Percentiles rank a stretch among this genome's conserved stretches.
These are phyloP conservation scores for Gnomoniopsis smithogilvyi DNA, from an alignment of 2,329 filamentous ascomycete species.

Conservation along the genomic window DNA sequence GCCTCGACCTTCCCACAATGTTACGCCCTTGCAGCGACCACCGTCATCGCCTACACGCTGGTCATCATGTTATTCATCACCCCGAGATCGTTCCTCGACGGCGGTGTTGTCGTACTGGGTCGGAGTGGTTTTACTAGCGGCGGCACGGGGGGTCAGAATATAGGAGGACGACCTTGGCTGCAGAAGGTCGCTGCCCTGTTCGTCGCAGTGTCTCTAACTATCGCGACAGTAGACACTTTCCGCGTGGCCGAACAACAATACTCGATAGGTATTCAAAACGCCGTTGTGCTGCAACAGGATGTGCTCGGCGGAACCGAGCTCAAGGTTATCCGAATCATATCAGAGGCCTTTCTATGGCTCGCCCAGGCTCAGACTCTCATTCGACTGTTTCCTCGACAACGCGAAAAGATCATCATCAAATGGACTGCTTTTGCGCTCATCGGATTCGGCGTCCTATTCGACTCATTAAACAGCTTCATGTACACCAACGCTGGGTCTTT, in stretches of 20 bases:
- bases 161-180: slow-evolving; percentile 89
- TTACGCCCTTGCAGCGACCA: slow-evolving; percentile 89
- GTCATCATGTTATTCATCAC: slow-evolving; percentile 93
- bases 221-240: slow-evolving; percentile 91
- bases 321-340: slow-evolving; percentile 87
- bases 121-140: slow-evolving; percentile 82
- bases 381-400: slow-evolving; percentile 89
- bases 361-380: slow-evolving; percentile 97
- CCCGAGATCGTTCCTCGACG: slow-evolving; percentile 88
- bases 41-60: slow-evolving; percentile 85
- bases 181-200: slow-evolving; percentile 78
- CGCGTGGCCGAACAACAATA: slow-evolving; percentile 81
- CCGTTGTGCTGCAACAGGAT: slow-evolving; percentile 67
- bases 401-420: slow-evolving; percentile 98
- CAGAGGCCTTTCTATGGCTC: slow-evolving; percentile 94
- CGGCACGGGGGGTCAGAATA: slow-evolving; percentile 73
- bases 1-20: slow-evolving; percentile 89
- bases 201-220: slow-evolving; percentile 81
- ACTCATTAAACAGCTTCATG: slow-evolving; percentile 82
- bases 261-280: slow-evolving; percentile 73
- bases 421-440: slow-evolving; percentile 97
- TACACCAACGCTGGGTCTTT: slow-evolving; percentile 49
- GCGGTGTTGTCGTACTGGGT: slow-evolving; percentile 77
- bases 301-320: slow-evolving; percentile 85
- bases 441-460: slow-evolving; percentile 85